Base-by-base conservation (phyloP, 805 yeast genomes). In the Saccharomycopsis vini region DNA sequence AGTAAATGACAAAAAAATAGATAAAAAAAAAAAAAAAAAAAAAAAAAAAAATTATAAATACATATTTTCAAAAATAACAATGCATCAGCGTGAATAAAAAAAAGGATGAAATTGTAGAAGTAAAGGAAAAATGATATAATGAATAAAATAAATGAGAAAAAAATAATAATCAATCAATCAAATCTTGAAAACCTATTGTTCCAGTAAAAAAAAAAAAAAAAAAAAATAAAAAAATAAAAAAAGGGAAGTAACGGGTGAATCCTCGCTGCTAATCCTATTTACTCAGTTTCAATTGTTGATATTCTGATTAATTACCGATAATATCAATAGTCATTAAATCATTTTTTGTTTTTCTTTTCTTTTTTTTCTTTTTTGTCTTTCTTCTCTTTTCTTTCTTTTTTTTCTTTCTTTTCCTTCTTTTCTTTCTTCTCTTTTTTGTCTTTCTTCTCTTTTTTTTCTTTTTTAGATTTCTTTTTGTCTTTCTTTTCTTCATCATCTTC, bases 401-500 rank as follows among this genome's bases (percentile, higher is more conserved):
- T 30, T 33, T 46, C 44, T 38, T 42, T 35, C 42, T 44, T 36
- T 24, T 39, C 46, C 37, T 43, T 39, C 36, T 37, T 34, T 34
- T 41, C 40, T 28, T 39, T 24, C 36, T 32, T 23, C 34, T 36
- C 35, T 44, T 35, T 20, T 36, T 55, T 62, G 61, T 4, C 58
- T 60, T 65, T 64, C 16, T 46, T 34, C 32, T 60, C 57, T 49
- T 62, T 60, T 51, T 63, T 62, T 3, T 57, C 54, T 40, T 59
- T 56, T 47, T 62, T 56, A 16, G 50, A 50, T 24, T 54, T 54
- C 55, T 55, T 52, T 38, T 60, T 59, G 40, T 54, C 51, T 39
- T 58, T 50, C 39, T 56, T 54, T 43, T 57, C 49, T 36, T 56
- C 53, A 48, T 60, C 61, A 22, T 60, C 57, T 60, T 62, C 61